Conservation (phyloP, 441 rosid species). For the Erodium moschatum region DNA sequence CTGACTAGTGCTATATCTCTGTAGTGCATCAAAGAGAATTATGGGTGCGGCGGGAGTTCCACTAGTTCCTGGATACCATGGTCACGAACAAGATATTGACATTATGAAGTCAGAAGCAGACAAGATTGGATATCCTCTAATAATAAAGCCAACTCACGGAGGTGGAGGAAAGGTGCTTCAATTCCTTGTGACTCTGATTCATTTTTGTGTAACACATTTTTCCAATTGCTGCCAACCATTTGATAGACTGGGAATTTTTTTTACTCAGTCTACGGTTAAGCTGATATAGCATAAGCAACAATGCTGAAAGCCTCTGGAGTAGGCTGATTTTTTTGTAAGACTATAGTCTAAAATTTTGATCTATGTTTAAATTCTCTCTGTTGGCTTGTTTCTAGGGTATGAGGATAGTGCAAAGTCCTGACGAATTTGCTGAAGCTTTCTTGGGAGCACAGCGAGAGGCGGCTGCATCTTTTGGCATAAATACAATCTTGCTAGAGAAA, state of each 20-base stretch:
- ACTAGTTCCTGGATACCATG: conserved; percentile 93
- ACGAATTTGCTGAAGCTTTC: conserved; percentile 65
- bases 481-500: conserved; percentile 85
- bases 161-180: conserved; percentile 84
- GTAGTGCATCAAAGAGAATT: conserved; percentile 87
- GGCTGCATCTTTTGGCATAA: conserved; percentile 84
- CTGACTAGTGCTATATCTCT: conserved; percentile 14
- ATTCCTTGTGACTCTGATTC: neutral
- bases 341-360: conserved; percentile 11
- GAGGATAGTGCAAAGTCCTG: conserved; percentile 66
- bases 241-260: neutral
- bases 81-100: conserved; percentile 70
- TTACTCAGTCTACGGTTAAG: neutral
- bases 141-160: conserved; percentile 94
- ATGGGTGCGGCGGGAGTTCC: conserved; percentile 98
- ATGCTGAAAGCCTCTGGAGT: conserved; percentile 8
- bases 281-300: conserved; percentile 6
- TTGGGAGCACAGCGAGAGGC: conserved; percentile 94
- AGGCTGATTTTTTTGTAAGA: conserved; percentile 1
- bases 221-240: neutral
- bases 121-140: conserved; percentile 75
- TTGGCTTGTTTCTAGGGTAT: conserved; percentile 55
- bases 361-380: conserved; percentile 25
- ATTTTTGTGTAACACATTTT: neutral
- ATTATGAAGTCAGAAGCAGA: conserved; percentile 79